A percentile compares a stretch with the other conserved stretches of the same genome.
phyloP scores from a whole-genome alignment of 2,329 filamentous ascomycete genomes.

The Phaeosphaeria sp. region DNA sequence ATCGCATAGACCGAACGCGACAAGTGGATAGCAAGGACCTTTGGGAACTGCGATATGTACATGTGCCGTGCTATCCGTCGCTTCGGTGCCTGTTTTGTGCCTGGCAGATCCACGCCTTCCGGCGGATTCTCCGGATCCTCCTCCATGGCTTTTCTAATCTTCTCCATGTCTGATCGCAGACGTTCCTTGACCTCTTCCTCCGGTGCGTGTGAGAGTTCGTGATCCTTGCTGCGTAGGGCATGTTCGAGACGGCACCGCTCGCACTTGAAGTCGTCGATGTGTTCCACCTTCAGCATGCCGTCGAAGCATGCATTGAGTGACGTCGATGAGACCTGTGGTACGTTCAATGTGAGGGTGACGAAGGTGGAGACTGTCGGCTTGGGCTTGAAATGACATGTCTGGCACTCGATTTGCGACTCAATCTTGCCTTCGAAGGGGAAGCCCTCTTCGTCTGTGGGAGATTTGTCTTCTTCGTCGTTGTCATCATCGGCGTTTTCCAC shows the following conservation, averaged over 20 bases:
- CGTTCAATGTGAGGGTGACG: constrained; percentile 88
- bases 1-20: constrained; percentile 91
- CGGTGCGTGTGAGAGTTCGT: constrained; percentile 60
- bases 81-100: constrained; percentile 76
- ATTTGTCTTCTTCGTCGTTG: constrained; percentile 19
- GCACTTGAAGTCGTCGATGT: constrained; percentile 96
- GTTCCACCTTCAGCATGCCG: constrained; percentile 90
- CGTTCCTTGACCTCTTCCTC: constrained; percentile 50
- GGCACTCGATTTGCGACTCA: constrained; percentile 94
- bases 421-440: constrained; percentile 93
- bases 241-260: constrained; percentile 89
- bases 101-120: constrained; percentile 75
- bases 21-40: constrained; percentile 88
- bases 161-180: constrained; percentile 66
- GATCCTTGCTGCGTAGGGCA: constrained; percentile 69
- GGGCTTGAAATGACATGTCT: constrained; percentile 87
- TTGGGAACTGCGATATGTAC: constrained; percentile 85
- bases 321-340: constrained; percentile 80
- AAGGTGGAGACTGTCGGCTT: constrained; percentile 84
- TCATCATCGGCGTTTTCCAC: constrained; percentile 40
- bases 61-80: constrained; percentile 87
- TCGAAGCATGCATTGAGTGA: constrained; percentile 90
- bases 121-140: constrained; percentile 81
- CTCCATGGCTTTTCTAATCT: constrained; percentile 73
- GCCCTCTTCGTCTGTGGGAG: constrained; percentile 63